Evolutionary conservation across 2,329 filamentous ascomycete species (phyloP).

Genomic region (Aspergillus ochraceus): DNA sequence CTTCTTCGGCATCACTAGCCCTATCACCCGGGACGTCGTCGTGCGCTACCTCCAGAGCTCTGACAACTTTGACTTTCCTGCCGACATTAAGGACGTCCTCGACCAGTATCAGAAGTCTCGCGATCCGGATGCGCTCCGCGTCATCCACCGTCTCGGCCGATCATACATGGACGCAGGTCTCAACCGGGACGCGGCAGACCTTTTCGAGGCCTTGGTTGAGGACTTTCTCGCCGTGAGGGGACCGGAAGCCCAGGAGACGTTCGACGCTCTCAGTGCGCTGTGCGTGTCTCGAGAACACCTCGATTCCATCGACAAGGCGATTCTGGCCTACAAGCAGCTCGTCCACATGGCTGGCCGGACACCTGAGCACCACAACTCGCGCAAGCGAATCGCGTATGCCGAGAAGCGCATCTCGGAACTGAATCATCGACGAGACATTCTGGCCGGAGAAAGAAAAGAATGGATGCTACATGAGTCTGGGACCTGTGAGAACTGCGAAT

Average conservation of each 20-base stretch:
- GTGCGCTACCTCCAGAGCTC: conserved; percentile 27
- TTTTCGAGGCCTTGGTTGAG: conserved; percentile 29
- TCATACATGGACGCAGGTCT: conserved; percentile 31
- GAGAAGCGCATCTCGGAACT: conserved; percentile 29
- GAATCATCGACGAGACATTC: conserved; percentile 25
- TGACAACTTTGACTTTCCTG: conserved; percentile 30
- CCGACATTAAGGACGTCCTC: conserved; percentile 26
- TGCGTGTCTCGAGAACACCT: conserved; percentile 31
- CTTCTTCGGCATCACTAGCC: conserved; percentile 24
- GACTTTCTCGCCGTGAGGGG: conserved; percentile 27
- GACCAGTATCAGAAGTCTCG: conserved; percentile 28
- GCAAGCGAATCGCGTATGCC: conserved; percentile 27
- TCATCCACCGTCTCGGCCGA: conserved; percentile 28
- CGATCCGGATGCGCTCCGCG: conserved; percentile 24
- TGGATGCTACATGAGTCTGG: conserved; percentile 27
- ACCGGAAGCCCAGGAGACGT: conserved; percentile 27
- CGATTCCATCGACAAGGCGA: conserved; percentile 29
- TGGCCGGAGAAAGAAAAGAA: conserved; percentile 25
- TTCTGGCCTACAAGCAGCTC: conserved; percentile 29
- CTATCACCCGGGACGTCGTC: conserved; percentile 26
- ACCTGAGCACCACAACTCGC: conserved; percentile 25
- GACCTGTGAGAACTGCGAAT: conserved; percentile 23
- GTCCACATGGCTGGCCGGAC: conserved; percentile 26
- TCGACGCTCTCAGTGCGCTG: conserved; percentile 31
- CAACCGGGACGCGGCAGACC: conserved; percentile 27